phyloP scores from a whole-genome alignment of 208 protist species.

The Porcisia hertigi region DNA sequence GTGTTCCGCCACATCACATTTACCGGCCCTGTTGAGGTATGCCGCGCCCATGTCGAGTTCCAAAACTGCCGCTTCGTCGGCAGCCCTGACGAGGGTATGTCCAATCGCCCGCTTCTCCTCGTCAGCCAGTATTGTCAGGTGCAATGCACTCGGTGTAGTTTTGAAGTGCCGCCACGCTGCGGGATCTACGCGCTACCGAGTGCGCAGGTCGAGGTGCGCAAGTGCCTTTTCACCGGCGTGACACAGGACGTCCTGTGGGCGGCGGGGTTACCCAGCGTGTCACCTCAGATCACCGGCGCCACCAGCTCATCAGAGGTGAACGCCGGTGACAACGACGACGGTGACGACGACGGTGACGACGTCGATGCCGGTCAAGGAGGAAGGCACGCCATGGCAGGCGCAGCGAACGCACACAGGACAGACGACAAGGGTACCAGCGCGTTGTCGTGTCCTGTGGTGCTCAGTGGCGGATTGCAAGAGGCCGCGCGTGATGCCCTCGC shows the following conservation, averaged over 20 bases:
- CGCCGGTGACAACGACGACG: conserved; percentile 9
- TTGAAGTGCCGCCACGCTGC: conserved; percentile 54
- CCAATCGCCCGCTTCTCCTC: conserved; percentile 55
- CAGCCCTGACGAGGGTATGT: neutral
- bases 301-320: conserved; percentile 3
- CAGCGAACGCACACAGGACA: neutral
- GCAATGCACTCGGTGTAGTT: conserved; percentile 73
- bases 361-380: neutral
- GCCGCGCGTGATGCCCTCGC: conserved; percentile 16
- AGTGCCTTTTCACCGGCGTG: conserved; percentile 79
- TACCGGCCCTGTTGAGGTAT: conserved; percentile 63
- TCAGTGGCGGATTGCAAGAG: conserved; percentile 21
- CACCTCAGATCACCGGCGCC: conserved; percentile 2
- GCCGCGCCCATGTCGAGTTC: conserved; percentile 78
- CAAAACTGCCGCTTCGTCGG: conserved; percentile 77
- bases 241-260: conserved; percentile 18
- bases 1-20: conserved; percentile 78
- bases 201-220: conserved; percentile 46
- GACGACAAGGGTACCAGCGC: neutral
- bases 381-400: neutral
- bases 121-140: conserved; percentile 83
- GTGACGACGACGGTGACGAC: neutral
- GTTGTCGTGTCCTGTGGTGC: neutral
- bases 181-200: conserved; percentile 74
- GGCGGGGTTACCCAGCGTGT: conserved; percentile 6